Conservation (phyloP, 1,139 yeast genomes). For the Yamadazyma pseudoaaseri region DNA sequence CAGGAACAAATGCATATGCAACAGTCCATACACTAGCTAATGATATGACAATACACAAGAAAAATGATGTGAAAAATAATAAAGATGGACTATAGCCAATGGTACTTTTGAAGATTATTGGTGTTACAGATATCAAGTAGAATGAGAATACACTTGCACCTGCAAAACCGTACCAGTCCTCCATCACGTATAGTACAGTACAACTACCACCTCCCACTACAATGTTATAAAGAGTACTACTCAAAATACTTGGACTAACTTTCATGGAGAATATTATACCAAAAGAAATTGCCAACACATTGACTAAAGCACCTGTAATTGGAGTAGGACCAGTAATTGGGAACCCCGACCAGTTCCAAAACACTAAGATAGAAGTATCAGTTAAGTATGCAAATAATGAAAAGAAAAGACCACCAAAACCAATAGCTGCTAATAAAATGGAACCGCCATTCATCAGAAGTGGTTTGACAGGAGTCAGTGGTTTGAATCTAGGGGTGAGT, state of each 20-base stretch:
- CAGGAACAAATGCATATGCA: constrained; percentile 97
- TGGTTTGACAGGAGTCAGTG: constrained; percentile 8
- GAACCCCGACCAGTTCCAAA: constrained; percentile 95
- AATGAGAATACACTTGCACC: constrained; percentile 72
- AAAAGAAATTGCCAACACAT: constrained; percentile 55
- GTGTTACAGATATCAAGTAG: constrained; percentile 63
- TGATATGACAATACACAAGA: constrained; percentile 54
- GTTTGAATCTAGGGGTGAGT: constrained; percentile 39
- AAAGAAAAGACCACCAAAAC: constrained; percentile 77
- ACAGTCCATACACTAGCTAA: constrained; percentile 95
- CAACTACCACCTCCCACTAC: constrained; percentile 52
- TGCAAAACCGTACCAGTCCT: constrained; percentile 79
- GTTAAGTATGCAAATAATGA: constrained; percentile 72
- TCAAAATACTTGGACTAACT: constrained; percentile 23
- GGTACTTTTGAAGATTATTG: constrained; percentile 58
- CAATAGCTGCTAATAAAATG: constrained; percentile 54
- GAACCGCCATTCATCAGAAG: constrained; percentile 33
- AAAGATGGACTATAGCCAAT: constrained; percentile 59
- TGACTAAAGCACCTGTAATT: constrained; percentile 79
- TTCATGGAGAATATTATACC: constrained; percentile 47
- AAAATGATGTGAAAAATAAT: constrained; percentile 56
- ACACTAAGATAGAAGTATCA: constrained; percentile 80
- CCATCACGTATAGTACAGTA: constrained; percentile 44
- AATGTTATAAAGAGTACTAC: constrained; percentile 27
- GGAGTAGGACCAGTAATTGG: constrained; percentile 87